Conservation (phyloP, 805 yeast species). For the Jamesozyma lodderae region DNA sequence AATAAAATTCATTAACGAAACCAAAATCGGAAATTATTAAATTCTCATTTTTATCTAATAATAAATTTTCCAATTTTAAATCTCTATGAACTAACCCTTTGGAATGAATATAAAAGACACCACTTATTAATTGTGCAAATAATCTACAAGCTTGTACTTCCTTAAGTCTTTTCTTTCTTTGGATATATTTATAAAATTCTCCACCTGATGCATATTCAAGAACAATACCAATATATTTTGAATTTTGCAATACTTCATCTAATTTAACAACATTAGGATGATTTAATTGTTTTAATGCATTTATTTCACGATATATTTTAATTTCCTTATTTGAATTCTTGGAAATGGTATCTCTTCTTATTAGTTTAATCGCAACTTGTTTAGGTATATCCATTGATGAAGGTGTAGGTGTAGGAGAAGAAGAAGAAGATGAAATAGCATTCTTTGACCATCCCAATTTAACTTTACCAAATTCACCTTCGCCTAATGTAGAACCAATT, state of each 20-base stretch:
- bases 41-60: conserved; percentile 79
- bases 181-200: conserved; percentile 86
- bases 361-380: conserved; percentile 89
- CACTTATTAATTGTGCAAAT: conserved; percentile 89
- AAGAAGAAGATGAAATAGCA: background rate
- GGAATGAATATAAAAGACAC: conserved; percentile 88
- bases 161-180: conserved; percentile 75
- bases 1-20: conserved; percentile 71
- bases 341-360: conserved; percentile 79
- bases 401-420: conserved; percentile 1
- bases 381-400: conserved; percentile 36
- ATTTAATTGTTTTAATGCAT: conserved; percentile 71
- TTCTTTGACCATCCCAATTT: conserved; percentile 92
- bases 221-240: conserved; percentile 92
- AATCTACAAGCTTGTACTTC: conserved; percentile 79
- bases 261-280: conserved; percentile 93
- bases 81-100: conserved; percentile 89
- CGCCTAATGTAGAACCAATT: conserved; percentile 89
- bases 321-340: conserved; percentile 76
- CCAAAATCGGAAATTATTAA: conserved; percentile 88
- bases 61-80: conserved; percentile 77
- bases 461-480: conserved; percentile 98
- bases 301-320: conserved; percentile 88
- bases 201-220: conserved; percentile 97
- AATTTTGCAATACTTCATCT: conserved; percentile 90